phyloP scores from a whole-genome alignment of 164 flowering plant species.

The Liriodendron chinense region DNA sequence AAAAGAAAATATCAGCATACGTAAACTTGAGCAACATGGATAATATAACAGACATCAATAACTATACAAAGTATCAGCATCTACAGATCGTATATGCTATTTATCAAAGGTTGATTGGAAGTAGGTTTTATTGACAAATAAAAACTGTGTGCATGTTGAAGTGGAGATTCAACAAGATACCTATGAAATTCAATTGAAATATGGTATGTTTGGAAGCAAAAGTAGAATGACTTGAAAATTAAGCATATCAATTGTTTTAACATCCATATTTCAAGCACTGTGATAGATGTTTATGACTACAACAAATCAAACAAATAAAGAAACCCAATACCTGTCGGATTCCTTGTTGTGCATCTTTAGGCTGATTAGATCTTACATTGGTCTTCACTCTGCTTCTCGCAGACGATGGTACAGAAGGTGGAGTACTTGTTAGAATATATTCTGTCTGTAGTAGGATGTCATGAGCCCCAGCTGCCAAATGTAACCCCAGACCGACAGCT shows the following conservation, averaged over 20 bases:
- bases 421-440: conserved; percentile 55
- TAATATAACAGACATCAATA: too few species aligned
- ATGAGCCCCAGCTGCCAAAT: conserved; percentile 95
- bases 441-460: conserved; percentile 86
- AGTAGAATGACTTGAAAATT: too few species aligned
- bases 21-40: too few species aligned
- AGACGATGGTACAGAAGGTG: conserved; percentile 53
- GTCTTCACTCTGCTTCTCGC: conserved; percentile 32
- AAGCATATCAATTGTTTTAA: not conserved
- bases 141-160: too few species aligned
- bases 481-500: conserved; percentile 93
- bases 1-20: too few species aligned
- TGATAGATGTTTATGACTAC: not conserved
- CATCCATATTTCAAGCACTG: not conserved
- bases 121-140: too few species aligned
- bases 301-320: not conserved
- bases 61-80: too few species aligned
- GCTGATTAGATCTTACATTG: conserved; percentile 73
- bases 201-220: too few species aligned
- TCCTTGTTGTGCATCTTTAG: conserved; percentile 83
- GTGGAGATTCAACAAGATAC: too few species aligned
- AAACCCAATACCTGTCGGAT: conserved; percentile 54
- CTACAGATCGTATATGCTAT: too few species aligned
- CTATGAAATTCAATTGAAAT: too few species aligned
- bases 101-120: too few species aligned